phyloP scores from a whole-genome alignment of 2,329 filamentous ascomycete species.

The Nakataea oryzae region DNA sequence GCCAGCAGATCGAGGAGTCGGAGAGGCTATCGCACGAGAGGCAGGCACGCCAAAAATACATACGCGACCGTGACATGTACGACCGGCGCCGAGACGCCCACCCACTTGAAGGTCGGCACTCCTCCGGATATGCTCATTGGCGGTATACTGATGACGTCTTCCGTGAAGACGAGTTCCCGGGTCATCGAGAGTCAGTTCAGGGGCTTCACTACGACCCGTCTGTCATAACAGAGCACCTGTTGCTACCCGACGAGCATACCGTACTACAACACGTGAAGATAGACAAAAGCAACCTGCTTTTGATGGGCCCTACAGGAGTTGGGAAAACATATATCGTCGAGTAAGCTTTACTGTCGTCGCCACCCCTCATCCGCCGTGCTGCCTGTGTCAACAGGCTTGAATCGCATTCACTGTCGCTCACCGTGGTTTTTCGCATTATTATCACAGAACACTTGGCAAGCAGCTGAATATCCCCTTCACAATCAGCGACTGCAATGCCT shows the following conservation, averaged over 20 bases:
- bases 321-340: conserved; percentile 91
- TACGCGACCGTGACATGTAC: conserved; percentile 53
- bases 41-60: conserved; percentile 57
- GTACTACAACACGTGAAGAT: conserved; percentile 53
- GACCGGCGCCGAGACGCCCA: conserved; percentile 50
- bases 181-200: conserved; percentile 36
- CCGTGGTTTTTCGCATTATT: conserved; percentile 8
- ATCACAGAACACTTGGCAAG: conserved; percentile 74
- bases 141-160: conserved; percentile 21
- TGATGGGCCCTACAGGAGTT: conserved; percentile 87
- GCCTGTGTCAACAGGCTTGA: background rate
- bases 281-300: conserved; percentile 89
- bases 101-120: conserved; percentile 63
- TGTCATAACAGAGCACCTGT: conserved; percentile 29
- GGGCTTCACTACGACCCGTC: conserved; percentile 27
- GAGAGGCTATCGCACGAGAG: conserved; percentile 50
- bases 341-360: conserved; percentile 24
- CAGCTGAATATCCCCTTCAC: conserved; percentile 92
- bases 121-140: conserved; percentile 13
- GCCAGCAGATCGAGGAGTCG: conserved; percentile 66
- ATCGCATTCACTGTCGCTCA: background rate
- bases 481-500: conserved; percentile 90
- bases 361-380: background rate
- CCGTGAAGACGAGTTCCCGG: conserved; percentile 42
- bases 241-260: conserved; percentile 34